These are phyloP conservation scores for Aspergillus sp. DNA, from an alignment of 2,329 filamentous ascomycete genomes.

Conservation along the genomic window DNA sequence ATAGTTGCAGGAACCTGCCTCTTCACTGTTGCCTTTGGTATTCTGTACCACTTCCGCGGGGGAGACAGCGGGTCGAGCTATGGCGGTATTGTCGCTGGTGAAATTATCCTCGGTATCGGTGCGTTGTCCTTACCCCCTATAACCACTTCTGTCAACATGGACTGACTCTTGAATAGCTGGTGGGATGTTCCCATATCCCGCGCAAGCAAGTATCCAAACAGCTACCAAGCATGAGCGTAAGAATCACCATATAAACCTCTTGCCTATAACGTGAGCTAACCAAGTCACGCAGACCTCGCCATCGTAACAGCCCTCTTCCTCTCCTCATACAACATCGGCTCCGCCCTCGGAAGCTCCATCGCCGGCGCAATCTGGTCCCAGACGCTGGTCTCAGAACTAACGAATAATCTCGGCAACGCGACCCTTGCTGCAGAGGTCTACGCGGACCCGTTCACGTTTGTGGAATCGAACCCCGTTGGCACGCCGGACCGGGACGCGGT, in stretches of 20 bases:
- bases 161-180: conserved; percentile 40
- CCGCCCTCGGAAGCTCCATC: conserved; percentile 59
- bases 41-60: conserved; percentile 65
- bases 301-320: conserved; percentile 65
- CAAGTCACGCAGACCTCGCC: conserved; percentile 51
- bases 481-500: conserved; percentile 46
- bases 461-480: conserved; percentile 42
- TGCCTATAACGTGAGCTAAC: too few relatives aligned
- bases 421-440: conserved; percentile 43
- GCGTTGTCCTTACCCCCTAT: conserved; percentile 1
- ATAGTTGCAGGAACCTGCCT: conserved; percentile 61
- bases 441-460: conserved; percentile 43
- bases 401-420: conserved; percentile 37
- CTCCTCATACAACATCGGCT: conserved; percentile 63
- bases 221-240: conserved; percentile 51
- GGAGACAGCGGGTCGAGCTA: conserved; percentile 44
- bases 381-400: conserved; percentile 51
- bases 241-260: too few relatives aligned
- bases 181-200: conserved; percentile 59
- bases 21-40: conserved; percentile 65
- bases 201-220: conserved; percentile 53
- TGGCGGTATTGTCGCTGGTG: conserved; percentile 61
- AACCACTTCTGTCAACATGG: too few relatives aligned
- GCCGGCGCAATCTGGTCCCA: conserved; percentile 65
- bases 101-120: conserved; percentile 62